A percentile compares a stretch with the other conserved stretches of the same genome.
Evolutionary conservation across 371 early-diverging fungal species (phyloP).

Genomic region (Vairimorpha necatrix): DNA sequence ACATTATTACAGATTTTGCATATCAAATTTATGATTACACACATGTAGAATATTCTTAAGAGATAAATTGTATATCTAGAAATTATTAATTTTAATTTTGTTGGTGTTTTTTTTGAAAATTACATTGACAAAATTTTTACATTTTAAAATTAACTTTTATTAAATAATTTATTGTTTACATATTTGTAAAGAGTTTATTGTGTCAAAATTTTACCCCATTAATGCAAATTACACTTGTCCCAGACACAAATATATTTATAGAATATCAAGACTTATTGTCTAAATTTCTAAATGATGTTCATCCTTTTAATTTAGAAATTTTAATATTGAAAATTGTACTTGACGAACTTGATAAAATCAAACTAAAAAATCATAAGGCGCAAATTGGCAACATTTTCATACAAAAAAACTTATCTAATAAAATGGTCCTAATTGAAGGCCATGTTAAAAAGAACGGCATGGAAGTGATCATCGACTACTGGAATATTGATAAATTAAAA

Average conservation of each 20-base stretch:
- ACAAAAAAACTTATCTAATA: neutral
- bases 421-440: constrained; percentile 45
- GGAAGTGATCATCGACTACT: constrained; percentile 26
- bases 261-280: constrained; percentile 32
- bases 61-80: too few relatives aligned
- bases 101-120: too few relatives aligned
- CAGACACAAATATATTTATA: constrained; percentile 56
- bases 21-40: constrained; percentile 2
- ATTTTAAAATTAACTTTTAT: too few relatives aligned
- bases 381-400: constrained; percentile 42
- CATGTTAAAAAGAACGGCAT: constrained; percentile 11
- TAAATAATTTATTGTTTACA: neutral
- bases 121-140: too few relatives aligned
- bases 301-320: constrained; percentile 17
- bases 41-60: neutral
- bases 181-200: neutral
- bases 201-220: constrained; percentile 4
- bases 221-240: constrained; percentile 38
- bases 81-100: neutral
- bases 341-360: constrained; percentile 40
- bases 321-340: constrained; percentile 45
- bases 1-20: constrained; percentile 19
- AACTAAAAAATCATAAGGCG: constrained; percentile 17
- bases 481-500: constrained; percentile 2
- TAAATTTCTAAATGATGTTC: constrained; percentile 6